Conservation (phyloP, 2,329 filamentous ascomycete species). For the Rasamsonia emersonii region DNA sequence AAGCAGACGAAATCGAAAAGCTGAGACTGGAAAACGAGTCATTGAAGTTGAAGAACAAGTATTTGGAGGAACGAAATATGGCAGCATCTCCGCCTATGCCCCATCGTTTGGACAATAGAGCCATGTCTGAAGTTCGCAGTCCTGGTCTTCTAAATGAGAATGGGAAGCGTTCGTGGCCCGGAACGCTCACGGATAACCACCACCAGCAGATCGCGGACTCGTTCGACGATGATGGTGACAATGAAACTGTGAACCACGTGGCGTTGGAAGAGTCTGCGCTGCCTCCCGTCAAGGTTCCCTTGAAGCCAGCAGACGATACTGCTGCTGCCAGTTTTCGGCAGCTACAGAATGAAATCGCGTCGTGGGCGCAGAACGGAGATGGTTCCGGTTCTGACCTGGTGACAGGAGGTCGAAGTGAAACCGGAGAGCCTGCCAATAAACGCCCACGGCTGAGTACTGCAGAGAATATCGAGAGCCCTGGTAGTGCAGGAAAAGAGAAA, state of each 20-base stretch:
- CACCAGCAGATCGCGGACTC: slow-evolving; percentile 23
- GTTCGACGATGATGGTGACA: slow-evolving; percentile 20
- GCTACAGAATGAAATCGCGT: slow-evolving; percentile 2
- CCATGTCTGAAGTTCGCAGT: slow-evolving; percentile 23
- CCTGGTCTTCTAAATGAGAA: slow-evolving; percentile 26
- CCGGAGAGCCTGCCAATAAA: slow-evolving; percentile 19
- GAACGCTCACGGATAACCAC: slow-evolving; percentile 17
- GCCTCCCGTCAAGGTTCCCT: slow-evolving; percentile 16
- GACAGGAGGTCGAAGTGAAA: slow-evolving; percentile 4
- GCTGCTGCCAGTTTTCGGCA: slow-evolving; percentile 3
- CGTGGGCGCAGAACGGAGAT: neutral
- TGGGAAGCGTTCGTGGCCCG: slow-evolving; percentile 24
- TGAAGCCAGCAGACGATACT: slow-evolving; percentile 13
- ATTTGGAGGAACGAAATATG: slow-evolving; percentile 21
- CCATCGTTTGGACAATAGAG: slow-evolving; percentile 4
- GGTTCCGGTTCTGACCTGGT: neutral
- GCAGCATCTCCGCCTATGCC: slow-evolving; percentile 7
- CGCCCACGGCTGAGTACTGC: slow-evolving; percentile 20
- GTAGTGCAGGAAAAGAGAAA: slow-evolving; percentile 8
- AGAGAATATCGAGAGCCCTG: slow-evolving; percentile 2
- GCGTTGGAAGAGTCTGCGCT: slow-evolving; percentile 14
- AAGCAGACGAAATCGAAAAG: slow-evolving; percentile 31
- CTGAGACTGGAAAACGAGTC: slow-evolving; percentile 30
- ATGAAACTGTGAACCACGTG: slow-evolving; percentile 20
- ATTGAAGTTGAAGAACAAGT: slow-evolving; percentile 27